Conservation (phyloP, 352 stramenopile genomes). For the Pythium plurisporium region DNA sequence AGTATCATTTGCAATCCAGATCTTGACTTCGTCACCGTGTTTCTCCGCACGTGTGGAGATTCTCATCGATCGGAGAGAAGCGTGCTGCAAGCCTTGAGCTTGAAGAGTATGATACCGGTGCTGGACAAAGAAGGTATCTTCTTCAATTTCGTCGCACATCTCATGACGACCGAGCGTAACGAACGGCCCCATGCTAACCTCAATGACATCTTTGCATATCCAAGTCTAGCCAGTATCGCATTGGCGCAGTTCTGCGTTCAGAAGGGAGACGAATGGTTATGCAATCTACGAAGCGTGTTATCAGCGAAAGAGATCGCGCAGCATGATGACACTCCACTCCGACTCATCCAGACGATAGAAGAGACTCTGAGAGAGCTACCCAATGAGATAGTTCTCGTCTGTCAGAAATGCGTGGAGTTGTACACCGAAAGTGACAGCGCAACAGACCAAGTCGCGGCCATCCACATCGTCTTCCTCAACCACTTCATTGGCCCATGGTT, state of each 20-base stretch:
- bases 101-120: neutral
- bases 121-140: neutral
- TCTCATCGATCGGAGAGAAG: neutral
- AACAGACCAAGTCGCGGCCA: neutral
- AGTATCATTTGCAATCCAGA: slow-evolving; percentile 41
- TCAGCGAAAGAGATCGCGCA: neutral
- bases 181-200: neutral
- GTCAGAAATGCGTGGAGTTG: neutral
- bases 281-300: neutral
- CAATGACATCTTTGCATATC: slow-evolving; percentile 22
- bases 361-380: neutral
- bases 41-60: slow-evolving; percentile 6
- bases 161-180: slow-evolving; percentile 35
- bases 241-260: slow-evolving; percentile 1
- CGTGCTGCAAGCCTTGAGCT: no score
- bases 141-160: slow-evolving; percentile 40
- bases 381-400: neutral
- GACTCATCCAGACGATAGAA: neutral
- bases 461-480: slow-evolving; percentile 77
- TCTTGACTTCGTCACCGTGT: neutral
- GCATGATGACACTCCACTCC: neutral
- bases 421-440: neutral
- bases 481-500: slow-evolving; percentile 58
- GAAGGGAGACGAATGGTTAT: slow-evolving; percentile 1
- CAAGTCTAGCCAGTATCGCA: slow-evolving; percentile 33